Percentiles rank a stretch among this genome's conserved stretches.
Conservation (phyloP, 2,329 filamentous ascomycete species). For the Diaporthe ampelina region DNA sequence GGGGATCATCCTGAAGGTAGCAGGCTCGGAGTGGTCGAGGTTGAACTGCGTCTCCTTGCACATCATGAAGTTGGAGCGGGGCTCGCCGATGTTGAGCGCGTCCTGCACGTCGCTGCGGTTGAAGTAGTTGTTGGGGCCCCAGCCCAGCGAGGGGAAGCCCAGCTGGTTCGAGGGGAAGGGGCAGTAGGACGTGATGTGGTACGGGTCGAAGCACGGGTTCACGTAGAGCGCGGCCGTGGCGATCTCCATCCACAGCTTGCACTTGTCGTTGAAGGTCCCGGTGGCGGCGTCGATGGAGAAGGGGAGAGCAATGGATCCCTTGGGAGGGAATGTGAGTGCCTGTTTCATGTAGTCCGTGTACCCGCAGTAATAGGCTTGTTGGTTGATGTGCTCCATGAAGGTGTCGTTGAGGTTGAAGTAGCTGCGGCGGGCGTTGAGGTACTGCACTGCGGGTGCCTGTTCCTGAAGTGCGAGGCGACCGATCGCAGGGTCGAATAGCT, state of each 20-base stretch:
- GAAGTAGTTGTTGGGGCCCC: constrained; percentile 41
- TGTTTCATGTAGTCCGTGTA: constrained; percentile 69
- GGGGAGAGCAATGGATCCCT: constrained; percentile 39
- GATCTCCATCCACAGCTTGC: constrained; percentile 51
- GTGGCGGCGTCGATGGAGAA: not conserved
- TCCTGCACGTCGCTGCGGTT: constrained; percentile 41
- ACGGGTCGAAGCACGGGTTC: constrained; percentile 76
- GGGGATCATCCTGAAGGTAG: constrained; percentile 17
- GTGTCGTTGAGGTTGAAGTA: constrained; percentile 73
- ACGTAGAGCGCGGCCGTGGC: constrained; percentile 70
- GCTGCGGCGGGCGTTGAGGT: constrained; percentile 68
- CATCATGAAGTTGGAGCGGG: constrained; percentile 33
- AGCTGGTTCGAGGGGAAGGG: constrained; percentile 51
- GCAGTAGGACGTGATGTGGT: constrained; percentile 69
- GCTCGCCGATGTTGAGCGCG: constrained; percentile 29
- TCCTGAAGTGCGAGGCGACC: constrained; percentile 60
- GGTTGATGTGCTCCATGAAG: constrained; percentile 63
- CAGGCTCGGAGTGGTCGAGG: constrained; percentile 23
- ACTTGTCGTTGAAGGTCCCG: constrained; percentile 48
- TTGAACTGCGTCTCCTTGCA: not conserved
- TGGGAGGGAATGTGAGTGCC: constrained; percentile 60
- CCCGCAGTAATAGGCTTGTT: constrained; percentile 67
- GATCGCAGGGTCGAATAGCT: constrained; percentile 78
- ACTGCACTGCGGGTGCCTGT: constrained; percentile 65
- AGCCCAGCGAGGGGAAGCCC: constrained; percentile 40